Base-by-base conservation (phyloP, 306 rosid species). In the Vigna radiata region DNA sequence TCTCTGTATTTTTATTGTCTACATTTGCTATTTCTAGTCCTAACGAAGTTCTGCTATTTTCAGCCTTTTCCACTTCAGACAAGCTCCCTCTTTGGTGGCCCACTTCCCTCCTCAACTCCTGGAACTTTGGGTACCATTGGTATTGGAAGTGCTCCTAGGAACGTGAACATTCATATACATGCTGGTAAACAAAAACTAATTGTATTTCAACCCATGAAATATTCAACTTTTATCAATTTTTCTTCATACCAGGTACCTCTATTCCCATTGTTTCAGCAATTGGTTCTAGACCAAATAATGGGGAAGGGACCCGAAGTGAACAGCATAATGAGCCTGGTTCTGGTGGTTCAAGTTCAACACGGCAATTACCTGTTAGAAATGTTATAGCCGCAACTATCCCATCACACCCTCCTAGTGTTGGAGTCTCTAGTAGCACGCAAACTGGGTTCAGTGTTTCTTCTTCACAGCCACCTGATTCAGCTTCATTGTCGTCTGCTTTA, bases 41-140 rank as follows among this genome's bases (percentile, higher is more conserved):
- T 72, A 56, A 50, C 77, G 59, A 72, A 79, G 5, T 46, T 76
- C 17, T 79, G 64, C 61, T 53, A 68, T 79, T 79, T 93, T 86
- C 92, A 96, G 99, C 99, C 99, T 52, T 81, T 92, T 72, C 98
- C 97, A 55, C 89, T 87, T 80, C 99, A 96, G 84, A 77, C 98
- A 43, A 91, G 84, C 80, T 84, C 99, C 77, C 89, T 90, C 52
- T 84, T 89, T 70, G 86, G 93, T 17, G 91, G 88, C 73, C 86
- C 96, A 79, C 84, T 68, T 79, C 90, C 94, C 83, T 81, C 87
- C 66, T 83, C 92, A 77, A 83, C 89, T 84, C 88, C 97, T 61
- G 33, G 81, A 64, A 58, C 86, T 64, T 80, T 92, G 53, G 99
- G 94, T 65, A 76, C 97, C 55, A 88, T 86, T 73, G 97, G 98